Base-by-base conservation (phyloP, 331 rosid genomes). In the Quercus tomentella region DNA sequence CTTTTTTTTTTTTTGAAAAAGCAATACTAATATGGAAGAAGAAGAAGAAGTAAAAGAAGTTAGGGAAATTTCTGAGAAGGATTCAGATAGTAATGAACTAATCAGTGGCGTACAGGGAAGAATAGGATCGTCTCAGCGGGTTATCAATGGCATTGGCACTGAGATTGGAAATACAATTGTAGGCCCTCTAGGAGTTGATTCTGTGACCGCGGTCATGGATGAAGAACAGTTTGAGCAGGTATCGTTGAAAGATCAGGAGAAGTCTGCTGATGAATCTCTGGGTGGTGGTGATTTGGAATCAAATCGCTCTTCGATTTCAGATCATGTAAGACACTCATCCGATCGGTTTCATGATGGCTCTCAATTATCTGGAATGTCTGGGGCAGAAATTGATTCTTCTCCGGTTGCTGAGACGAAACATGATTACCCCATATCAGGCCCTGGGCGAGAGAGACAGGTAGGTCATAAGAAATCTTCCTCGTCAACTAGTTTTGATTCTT, bases 211-310 rank as follows among this genome's bases (percentile, higher is more conserved):
- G 31, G 79, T 56, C 67, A 83, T 76, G 75, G 86, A 85, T 12
- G 94, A 86, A 56, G 87, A 79, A 31, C 89, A 76, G 63, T 91
- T 92, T 84, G 97, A 92, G 86, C 93, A 82, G 77, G 91, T 91
- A 56, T 86, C 92, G 30, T 84, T 91, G 85, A 87, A 87, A 81
- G 97, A 90, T 67, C 89, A 88, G 70, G 89, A 78, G 82, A 92
- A 88, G 89, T 77, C 68, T 77, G 78, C 31, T 41, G 82, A 74
- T 23, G 84, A 77, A 68, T 54, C 82, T 70, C 72, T 51, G 35
- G 73, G 78, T 21, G 72, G 73, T 72, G 63, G 76, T 67, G 63
- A 26, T 72, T 76, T 79, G 72, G 86, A 70, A 76, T 89, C 92
- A 72, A 86, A 77, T 58, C 80, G 10, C 68, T 72, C 88, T 69